These are phyloP conservation scores for Wickerhamomyces mucosus DNA, from an alignment of 805 yeast genomes.

Conservation along the genomic window DNA sequence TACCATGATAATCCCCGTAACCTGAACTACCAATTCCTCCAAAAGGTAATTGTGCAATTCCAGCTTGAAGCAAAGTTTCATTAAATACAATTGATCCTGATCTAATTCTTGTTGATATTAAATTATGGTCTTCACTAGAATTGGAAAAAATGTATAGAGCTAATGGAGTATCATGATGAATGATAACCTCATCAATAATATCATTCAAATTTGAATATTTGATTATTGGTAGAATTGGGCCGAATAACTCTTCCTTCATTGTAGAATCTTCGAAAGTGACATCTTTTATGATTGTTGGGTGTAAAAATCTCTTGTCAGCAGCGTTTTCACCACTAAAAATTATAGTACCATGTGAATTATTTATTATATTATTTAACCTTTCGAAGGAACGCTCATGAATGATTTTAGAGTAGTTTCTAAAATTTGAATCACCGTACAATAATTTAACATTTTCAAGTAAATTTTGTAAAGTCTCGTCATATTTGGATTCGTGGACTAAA, in stretches of 20 bases:
- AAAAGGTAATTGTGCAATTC: conserved; percentile 62
- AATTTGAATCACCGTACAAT: conserved; percentile 34
- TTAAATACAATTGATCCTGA: conserved; percentile 68
- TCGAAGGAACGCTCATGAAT: conserved; percentile 45
- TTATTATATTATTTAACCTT: conserved; percentile 35
- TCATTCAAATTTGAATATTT: conserved; percentile 36
- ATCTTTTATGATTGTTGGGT: conserved; percentile 66
- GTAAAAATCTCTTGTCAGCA: conserved; percentile 36
- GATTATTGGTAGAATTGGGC: conserved; percentile 75
- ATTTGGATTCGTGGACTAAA: conserved; percentile 50
- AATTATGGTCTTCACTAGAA: conserved; percentile 35
- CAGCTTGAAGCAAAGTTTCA: conserved; percentile 67
- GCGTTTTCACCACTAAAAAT: conserved; percentile 27
- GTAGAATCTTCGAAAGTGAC: conserved; percentile 57
- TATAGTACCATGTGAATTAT: conserved; percentile 37
- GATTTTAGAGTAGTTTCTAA: conserved; percentile 41
- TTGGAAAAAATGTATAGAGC: conserved; percentile 64
- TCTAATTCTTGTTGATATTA: conserved; percentile 43
- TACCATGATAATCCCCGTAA: conserved; percentile 74
- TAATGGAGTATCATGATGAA: conserved; percentile 64
- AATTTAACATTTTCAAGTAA: conserved; percentile 31
- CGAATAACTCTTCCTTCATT: conserved; percentile 75
- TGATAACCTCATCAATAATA: conserved; percentile 34
- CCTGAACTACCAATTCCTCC: conserved; percentile 92
- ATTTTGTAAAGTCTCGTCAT: conserved; percentile 38